Base-by-base conservation (phyloP, 2,329 filamentous ascomycete species). In the Aspergillus ochraceoroseus region DNA sequence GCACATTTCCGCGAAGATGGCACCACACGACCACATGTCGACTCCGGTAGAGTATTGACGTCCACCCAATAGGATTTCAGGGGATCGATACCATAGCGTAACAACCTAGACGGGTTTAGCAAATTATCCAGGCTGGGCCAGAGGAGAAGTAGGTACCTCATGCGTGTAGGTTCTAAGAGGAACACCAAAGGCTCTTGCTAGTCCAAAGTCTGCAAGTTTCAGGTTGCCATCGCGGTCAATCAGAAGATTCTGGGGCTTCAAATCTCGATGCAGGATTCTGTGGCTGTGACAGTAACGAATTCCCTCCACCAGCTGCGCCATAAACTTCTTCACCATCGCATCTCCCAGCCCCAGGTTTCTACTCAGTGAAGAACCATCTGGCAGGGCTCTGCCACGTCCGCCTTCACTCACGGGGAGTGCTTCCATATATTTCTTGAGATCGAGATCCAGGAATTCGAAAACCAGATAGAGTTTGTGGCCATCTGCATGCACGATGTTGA, bases 1-100 rank as follows among this genome's bases (percentile, higher is more conserved):
- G 68, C 87, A 94, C 89, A 95, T 95, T 67, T 95, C 88, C 7
- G 89, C 88, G 64, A 95, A 94, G 66, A 95, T 95, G 65, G 87
- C 92, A 47, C 88, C 88, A 34, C 89, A 82, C 20, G 86, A 92
- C 88, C 88, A 95, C 85, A 95, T 95, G 60, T 95, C 88, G 28
- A 95, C 87, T 42, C 88, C 88, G 9, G 88, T 95, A 9, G 86
- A 92, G 70, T 95, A 95, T 64, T 94, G 87, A 37, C 88, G 82
- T 42, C 88, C 87, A 61, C 88, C 88, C 1, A 95, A 79, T 13
- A 95, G 75, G 66, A 95, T 94, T 65, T 95, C 88, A 1, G 88
- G 88, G 6, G 87, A 78, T 47, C 89, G 83, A 64, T 95, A 95
- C 88, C 88, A 95, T 43, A 95, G 75, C 1, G 88, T 95, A 44